These are phyloP conservation scores for Lobosporangium transversale DNA, from an alignment of 192 early-diverging fungal species.

Conservation along the genomic window DNA sequence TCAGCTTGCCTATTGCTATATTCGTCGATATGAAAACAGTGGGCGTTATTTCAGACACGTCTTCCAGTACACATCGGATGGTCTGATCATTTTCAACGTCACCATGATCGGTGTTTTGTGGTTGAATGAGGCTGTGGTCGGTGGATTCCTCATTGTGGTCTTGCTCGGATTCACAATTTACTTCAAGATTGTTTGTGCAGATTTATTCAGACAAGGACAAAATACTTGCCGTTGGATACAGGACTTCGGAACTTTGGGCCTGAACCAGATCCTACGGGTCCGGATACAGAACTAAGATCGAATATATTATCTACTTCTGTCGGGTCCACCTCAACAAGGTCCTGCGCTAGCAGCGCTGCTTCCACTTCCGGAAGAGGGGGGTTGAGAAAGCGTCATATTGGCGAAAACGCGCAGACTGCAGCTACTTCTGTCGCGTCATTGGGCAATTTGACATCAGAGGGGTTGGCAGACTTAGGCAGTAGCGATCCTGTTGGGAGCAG, in stretches of 20 bases:
- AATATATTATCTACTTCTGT: background rate
- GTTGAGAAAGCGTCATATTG: conserved; percentile 2
- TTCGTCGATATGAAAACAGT: conserved; percentile 66
- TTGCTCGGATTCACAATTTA: conserved; percentile 58
- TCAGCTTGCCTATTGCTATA: conserved; percentile 69
- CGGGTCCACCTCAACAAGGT: background rate
- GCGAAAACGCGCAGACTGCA: background rate
- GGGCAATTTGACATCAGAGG: no score
- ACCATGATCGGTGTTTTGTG: conserved; percentile 66
- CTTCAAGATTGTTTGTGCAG: conserved; percentile 55
- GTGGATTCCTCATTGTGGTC: conserved; percentile 54
- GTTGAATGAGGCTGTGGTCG: conserved; percentile 55
- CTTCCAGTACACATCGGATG: conserved; percentile 64
- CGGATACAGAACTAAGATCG: no score
- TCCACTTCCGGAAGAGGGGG: no score
- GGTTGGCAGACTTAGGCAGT: no score
- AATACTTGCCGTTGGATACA: conserved; percentile 55
- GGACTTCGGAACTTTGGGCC: conserved; percentile 24
- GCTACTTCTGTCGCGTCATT: no score
- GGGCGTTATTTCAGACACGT: conserved; percentile 64
- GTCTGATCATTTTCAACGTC: conserved; percentile 65
- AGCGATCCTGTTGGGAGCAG: background rate
- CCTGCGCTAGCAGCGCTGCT: background rate
- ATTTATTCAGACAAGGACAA: conserved; percentile 57
- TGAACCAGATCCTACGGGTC: no score